Evolutionary conservation across 2,329 filamentous ascomycete genomes (phyloP), one percentile per base, ranked within the genome.

Genomic region (Aspergillus caelatus): DNA sequence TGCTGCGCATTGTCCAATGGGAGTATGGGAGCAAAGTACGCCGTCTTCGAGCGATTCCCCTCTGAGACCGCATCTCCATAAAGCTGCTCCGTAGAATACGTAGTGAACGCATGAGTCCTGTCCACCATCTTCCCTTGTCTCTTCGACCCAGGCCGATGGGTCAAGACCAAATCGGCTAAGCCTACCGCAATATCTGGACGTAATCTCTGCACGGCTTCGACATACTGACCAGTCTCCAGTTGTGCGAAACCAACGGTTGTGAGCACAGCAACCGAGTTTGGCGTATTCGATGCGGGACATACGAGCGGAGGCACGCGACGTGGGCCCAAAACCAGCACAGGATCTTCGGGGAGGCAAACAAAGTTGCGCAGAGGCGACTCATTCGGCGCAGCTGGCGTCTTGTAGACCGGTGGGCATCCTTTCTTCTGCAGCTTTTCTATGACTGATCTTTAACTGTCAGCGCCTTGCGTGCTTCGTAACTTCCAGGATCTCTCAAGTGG

Each of bases 181-280:
- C 89, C 89, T 28, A 98, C 84, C 41, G 90, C 87, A 60, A 98
- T 89, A 73, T 99, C 94, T 0, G 94, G 92, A 58, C 84, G 83
- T 41, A 97, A 79, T n/a, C 81, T 83, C 63, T 85, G 79, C 1
- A 91, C 82, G 21, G 88, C 88, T 7, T 86, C 81, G 39, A 85
- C 82, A 79, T 95, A 98, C 60, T 91, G 87, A 8, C 86, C 82
- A 0, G 88, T 86, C 36, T 86, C 85, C 39, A 98, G 81, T 62
- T 86, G 84, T 65, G 88, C 86, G 78, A 96, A 97, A 34, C 95
- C 95, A 1, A 93, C 92, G 0, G 93, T 94, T 2, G 95, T 97
- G 74, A 91, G 89, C 55, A 98, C 85, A 21, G 91, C 88, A 48
- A 98, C 83, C 54, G 88, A 85, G 45, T 86, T 86, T 65, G 89